Evolutionary conservation across 2,329 filamentous ascomycete genomes (phyloP), one percentile per base, ranked within the genome.

Genomic region (Arthrobotrys sinensis): DNA sequence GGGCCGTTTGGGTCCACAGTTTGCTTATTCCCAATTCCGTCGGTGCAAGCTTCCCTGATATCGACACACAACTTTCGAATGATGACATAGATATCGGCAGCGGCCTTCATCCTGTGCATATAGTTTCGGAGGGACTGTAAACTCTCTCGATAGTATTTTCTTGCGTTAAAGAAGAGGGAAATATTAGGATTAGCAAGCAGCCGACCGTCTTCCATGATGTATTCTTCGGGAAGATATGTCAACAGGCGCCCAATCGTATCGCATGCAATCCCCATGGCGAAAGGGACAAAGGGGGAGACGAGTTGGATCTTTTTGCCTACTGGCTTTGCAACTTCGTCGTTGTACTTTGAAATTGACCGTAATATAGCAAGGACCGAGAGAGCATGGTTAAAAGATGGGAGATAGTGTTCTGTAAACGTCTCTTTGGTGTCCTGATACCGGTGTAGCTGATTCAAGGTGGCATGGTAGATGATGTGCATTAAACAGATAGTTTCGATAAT

Each of bases 71-170:
- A 46, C 21, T 72, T 72, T 63, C 75, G 60, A 64, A 78, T 78
- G 45, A 78, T 72, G 38, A 78, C 75, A 38, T 78, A 78, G 62
- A 67, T 68, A 21, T 78, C 75, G 28, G 75, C 75, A 2, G 75
- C 75, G 4, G 75, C 66, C 46, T 78, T 78, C 36, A 64, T 71
- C 14, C 75, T 63, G 24, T 78, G 66, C 75, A 78, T 78, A 55
- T 72, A 78, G 46, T 46, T 67, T 53, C 75, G 75, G 14, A 78
- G 67, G 1, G 28, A 60, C 34, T 78, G 75, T n/a, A 78, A 32
- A n/a, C 75, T 78, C 43, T 78, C 75, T 71, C 75, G 40, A n/a
- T 68, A 71, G 50, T 72, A 78, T 19, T 78, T 78, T 28, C 75
- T 52, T 19, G 62, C 75, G 43, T 78, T 78, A 52, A 78, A 78